Conservation (phyloP, 139 green algal species). For the Chlorella sp. region DNA sequence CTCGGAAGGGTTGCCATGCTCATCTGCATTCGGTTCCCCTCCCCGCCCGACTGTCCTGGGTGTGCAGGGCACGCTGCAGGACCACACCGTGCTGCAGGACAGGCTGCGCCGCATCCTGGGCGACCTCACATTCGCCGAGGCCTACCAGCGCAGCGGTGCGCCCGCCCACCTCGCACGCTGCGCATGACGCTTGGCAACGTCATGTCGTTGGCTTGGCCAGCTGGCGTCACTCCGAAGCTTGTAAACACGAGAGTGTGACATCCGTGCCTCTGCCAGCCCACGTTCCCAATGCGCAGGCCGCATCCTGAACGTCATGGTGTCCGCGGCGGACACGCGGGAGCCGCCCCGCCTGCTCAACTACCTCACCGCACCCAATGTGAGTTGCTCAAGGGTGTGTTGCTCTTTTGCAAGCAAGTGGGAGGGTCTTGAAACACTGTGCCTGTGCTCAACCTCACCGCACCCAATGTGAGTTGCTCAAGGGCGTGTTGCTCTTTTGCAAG, state of each 20-base stretch:
- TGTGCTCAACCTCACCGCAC: constrained; percentile 90
- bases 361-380: constrained; percentile 62
- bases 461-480: background rate
- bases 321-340: constrained; percentile 85
- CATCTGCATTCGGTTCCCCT: constrained; percentile 1
- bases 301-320: constrained; percentile 92
- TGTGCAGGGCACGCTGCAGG: constrained; percentile 25
- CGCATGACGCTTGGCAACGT: too few relatives aligned
- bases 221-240: too few relatives aligned
- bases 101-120: constrained; percentile 78
- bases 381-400: too few relatives aligned
- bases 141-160: constrained; percentile 79
- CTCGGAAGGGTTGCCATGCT: too few relatives aligned
- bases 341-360: constrained; percentile 93
- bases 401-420: too few relatives aligned
- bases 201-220: too few relatives aligned
- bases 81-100: constrained; percentile 51
- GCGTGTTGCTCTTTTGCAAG: too few relatives aligned
- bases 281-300: constrained; percentile 64
- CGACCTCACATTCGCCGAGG: constrained; percentile 88
- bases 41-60: background rate
- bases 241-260: too few relatives aligned
- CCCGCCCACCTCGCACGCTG: too few relatives aligned
- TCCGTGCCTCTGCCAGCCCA: too few relatives aligned
- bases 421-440: too few relatives aligned